Conservation (phyloP, 352 stramenopile species). For the Phytophthora syringae region DNA sequence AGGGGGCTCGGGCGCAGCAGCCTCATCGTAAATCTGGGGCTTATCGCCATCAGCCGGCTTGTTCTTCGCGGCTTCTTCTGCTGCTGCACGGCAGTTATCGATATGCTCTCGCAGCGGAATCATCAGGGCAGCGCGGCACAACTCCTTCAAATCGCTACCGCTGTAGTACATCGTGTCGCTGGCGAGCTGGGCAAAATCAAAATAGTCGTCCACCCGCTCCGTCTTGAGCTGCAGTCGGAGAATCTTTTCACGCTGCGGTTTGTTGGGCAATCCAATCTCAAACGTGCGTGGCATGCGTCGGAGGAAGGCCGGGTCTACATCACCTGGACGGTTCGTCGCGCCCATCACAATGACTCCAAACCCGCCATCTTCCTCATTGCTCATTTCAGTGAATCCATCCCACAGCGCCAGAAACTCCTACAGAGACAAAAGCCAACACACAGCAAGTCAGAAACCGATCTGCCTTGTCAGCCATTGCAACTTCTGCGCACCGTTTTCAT, state of each 20-base stretch:
- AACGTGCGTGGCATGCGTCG: conserved; percentile 96
- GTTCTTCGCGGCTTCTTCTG: conserved; percentile 43
- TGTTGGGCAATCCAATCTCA: conserved; percentile 93
- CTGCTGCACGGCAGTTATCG: conserved; percentile 52
- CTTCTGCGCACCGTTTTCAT: conserved; percentile 81
- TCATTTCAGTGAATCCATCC: conserved; percentile 95
- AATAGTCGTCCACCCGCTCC: conserved; percentile 74
- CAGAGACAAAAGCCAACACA: conserved; percentile 2
- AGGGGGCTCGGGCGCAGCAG: conserved; percentile 29
- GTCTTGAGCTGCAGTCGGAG: conserved; percentile 92
- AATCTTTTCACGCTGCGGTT: conserved; percentile 92
- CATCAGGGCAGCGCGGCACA: conserved; percentile 89
- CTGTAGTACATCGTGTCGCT: conserved; percentile 93
- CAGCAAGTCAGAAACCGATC: conserved; percentile 14
- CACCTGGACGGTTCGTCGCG: conserved; percentile 94
- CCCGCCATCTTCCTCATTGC: conserved; percentile 56
- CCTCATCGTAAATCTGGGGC: conserved; percentile 38
- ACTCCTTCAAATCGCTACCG: conserved; percentile 95
- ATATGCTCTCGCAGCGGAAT: conserved; percentile 89
- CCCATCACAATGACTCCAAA: conserved; percentile 96
- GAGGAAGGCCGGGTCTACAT: conserved; percentile 95
- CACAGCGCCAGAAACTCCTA: conserved; percentile 98
- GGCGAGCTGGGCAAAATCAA: conserved; percentile 87
- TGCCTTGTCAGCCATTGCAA: not conserved
- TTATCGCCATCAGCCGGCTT: conserved; percentile 34